phyloP scores from a whole-genome alignment of 225 moss, liverwort and hornwort species.

The Pleurozium schreberi region DNA sequence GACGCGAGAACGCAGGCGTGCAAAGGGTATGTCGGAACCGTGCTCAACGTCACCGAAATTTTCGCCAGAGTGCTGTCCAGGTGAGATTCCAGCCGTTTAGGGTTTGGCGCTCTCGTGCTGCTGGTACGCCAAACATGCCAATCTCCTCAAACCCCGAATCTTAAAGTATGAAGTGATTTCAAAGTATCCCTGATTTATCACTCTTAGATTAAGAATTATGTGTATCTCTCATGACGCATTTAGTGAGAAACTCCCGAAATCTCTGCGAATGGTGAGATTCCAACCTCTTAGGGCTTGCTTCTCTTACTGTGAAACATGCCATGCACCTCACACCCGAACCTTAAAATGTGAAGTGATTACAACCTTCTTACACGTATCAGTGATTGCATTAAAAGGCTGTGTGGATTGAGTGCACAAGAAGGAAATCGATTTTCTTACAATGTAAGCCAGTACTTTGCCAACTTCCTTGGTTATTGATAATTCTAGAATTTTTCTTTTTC shows the following conservation, averaged over 20 bases:
- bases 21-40: slow-evolving; percentile 45
- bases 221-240: neutral
- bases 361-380: neutral
- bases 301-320: neutral
- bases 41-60: slow-evolving; percentile 41
- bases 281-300: neutral
- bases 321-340: neutral
- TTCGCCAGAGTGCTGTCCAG: slow-evolving; percentile 31
- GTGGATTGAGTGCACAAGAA: neutral
- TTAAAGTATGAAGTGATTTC: neutral
- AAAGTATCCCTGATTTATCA: neutral
- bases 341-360: neutral
- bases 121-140: neutral
- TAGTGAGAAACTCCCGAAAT: neutral
- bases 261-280: slow-evolving; percentile 27
- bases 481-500: neutral
- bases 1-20: slow-evolving; percentile 25
- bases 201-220: neutral
- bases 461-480: neutral
- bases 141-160: neutral
- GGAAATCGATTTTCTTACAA: neutral
- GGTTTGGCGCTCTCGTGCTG: neutral
- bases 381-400: neutral
- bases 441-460: neutral
- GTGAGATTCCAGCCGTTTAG: slow-evolving; percentile 8